Base-by-base conservation (phyloP, 1,139 yeast species). In the Pichia kudriavzevii region DNA sequence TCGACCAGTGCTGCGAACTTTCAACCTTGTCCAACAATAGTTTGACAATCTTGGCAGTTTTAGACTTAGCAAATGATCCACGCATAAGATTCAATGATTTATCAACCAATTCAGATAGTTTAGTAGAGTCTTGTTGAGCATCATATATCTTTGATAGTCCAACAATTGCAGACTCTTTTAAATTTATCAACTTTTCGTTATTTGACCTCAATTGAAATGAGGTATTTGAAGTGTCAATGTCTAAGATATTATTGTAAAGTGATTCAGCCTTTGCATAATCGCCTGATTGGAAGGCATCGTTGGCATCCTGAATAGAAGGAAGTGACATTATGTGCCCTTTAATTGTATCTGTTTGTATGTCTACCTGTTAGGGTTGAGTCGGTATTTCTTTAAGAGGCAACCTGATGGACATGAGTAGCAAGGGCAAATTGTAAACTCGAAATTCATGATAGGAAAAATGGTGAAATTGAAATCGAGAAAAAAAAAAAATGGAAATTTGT, bases 21-120 rank as follows among this genome's bases (percentile, higher is more conserved):
- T 84, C 88, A 51, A 85, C 77, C 45, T 75, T 64, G 53, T 91
- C 97, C 51, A 93, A 79, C 57, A 93, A 64, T 10, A 72, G 66
- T 53, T 72, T 77, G 43, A 80, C 79, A 38, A 91, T 82, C 58
- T 88, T 91, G 27, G 97, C 95, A 8, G 95, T 83, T 60, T 91
- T 91, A 19, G 95, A 82, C 63, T 91, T 91, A 34, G 98, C 95
- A 55, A 85, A 78, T 24, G 69, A 64, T 9, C 75, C 73, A 24
- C 39, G 36, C 66, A 88, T 76, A 14, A 80, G 72, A 7, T 63
- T 64, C 46, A 93, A 72, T 1, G 94, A 79, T 31, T 75, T 69
- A n/a, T 74, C 66, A 31, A 91, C 74, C 52, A 91, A 72, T 26
- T 62, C 63, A 13, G 71, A 64, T 35, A 91, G 67, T 47, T 76